Evolutionary conservation across 2,329 filamentous ascomycete species (phyloP).

Genomic region (Fusarium sp.): DNA sequence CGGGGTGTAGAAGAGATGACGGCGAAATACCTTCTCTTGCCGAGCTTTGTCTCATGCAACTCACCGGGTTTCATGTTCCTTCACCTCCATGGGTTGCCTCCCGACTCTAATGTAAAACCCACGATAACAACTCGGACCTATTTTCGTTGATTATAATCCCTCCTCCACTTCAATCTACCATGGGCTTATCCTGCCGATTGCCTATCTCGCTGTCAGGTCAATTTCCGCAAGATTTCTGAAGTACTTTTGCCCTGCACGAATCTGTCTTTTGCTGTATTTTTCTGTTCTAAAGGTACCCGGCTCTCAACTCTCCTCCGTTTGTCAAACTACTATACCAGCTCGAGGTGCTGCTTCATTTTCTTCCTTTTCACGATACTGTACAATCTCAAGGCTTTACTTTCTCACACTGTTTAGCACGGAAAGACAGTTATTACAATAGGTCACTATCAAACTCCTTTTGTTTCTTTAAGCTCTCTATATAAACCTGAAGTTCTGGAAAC

Average conservation of each 20-base stretch:
- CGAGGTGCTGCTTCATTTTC: neutral
- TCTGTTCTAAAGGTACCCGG: neutral
- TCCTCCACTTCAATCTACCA: slow-evolving; percentile 3
- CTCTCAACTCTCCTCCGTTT: neutral
- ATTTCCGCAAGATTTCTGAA: neutral
- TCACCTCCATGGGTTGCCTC: slow-evolving; percentile 34
- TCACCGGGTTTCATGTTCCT: slow-evolving; percentile 15
- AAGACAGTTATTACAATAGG: neutral
- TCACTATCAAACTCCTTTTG: slow-evolving; percentile 23
- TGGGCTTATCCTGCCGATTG: neutral
- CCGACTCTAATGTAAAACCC: slow-evolving; percentile 17
- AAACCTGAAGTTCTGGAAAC: slow-evolving; percentile 32
- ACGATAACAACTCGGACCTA: slow-evolving; percentile 44
- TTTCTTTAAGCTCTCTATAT: slow-evolving; percentile 39
- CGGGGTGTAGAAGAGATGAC: slow-evolving; percentile 8
- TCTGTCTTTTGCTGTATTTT: neutral
- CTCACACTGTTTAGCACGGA: neutral
- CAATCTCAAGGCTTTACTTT: neutral
- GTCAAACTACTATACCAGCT: neutral
- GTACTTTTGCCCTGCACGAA: neutral
- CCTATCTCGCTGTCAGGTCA: slow-evolving; percentile 20
- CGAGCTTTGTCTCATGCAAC: slow-evolving; percentile 29
- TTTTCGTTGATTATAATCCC: slow-evolving; percentile 13
- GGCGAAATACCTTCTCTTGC: slow-evolving; percentile 25
- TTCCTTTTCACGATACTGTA: neutral